Conservation (phyloP, 768 basidiomycete species). For the Tylopilus vinaceipallidus region DNA sequence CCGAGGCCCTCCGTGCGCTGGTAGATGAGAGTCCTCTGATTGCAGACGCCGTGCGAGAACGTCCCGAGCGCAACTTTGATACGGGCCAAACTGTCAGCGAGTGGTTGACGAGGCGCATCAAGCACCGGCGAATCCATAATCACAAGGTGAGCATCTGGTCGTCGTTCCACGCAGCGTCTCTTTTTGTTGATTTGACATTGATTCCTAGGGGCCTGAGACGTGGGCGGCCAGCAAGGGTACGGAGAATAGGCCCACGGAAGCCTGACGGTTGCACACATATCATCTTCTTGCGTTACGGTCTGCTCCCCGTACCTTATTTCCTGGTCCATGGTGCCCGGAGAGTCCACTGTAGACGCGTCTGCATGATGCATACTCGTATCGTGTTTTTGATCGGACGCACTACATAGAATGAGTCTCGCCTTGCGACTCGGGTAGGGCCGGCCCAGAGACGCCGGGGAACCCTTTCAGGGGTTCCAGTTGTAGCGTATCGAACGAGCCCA, state of each 20-base stretch:
- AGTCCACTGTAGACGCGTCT: too few species aligned
- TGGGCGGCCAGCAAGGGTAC: conserved; percentile 32
- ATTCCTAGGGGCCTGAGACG: conserved; percentile 30
- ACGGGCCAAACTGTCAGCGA: conserved; percentile 37
- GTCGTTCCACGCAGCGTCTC: background rate
- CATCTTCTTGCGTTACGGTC: too few species aligned
- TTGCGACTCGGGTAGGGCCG: too few species aligned
- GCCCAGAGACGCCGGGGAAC: too few species aligned
- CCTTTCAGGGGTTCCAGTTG: too few species aligned
- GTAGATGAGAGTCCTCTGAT: conserved; percentile 50
- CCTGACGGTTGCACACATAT: too few species aligned
- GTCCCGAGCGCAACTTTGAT: conserved; percentile 37
- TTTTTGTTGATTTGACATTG: background rate
- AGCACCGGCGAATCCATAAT: conserved; percentile 41
- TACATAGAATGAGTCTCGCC: too few species aligned
- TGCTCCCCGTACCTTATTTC: too few species aligned
- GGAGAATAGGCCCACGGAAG: conserved; percentile 25
- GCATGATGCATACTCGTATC: too few species aligned
- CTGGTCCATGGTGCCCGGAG: too few species aligned
- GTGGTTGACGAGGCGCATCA: conserved; percentile 43
- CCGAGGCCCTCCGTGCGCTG: conserved; percentile 48
- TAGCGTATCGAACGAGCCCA: too few species aligned
- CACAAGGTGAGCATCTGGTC: conserved; percentile 32
- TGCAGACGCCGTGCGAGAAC: conserved; percentile 39
- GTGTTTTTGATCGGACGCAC: too few species aligned